phyloP scores from a whole-genome alignment of 352 stramenopile species.

The Pythium myriotylum region DNA sequence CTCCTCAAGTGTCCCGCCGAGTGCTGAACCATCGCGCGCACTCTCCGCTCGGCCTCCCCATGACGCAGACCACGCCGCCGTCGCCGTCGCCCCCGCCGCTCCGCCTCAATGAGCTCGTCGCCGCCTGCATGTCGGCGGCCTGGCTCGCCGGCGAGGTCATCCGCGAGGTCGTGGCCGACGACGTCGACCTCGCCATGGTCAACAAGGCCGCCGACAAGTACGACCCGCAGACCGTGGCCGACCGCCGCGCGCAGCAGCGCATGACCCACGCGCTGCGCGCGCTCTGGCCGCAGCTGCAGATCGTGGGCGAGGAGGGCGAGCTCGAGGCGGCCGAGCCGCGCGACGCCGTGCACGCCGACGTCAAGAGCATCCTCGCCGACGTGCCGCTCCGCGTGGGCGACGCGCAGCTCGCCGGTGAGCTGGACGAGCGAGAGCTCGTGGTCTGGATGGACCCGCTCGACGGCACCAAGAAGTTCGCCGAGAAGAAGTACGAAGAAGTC shows the following conservation, averaged over 20 bases:
- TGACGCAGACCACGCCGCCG: constrained; percentile 10
- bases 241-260: constrained; percentile 74
- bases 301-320: constrained; percentile 75
- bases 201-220: constrained; percentile 79
- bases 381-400: constrained; percentile 19
- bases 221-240: constrained; percentile 78
- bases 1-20: neutral
- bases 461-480: constrained; percentile 79
- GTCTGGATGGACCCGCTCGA: constrained; percentile 82
- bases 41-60: neutral
- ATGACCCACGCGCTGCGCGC: constrained; percentile 63
- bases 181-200: constrained; percentile 60
- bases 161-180: constrained; percentile 59
- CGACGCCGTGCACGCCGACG: constrained; percentile 54
- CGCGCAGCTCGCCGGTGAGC: constrained; percentile 22
- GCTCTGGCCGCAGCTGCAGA: constrained; percentile 53
- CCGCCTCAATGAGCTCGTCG: constrained; percentile 41
- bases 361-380: constrained; percentile 30
- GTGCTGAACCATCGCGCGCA: neutral
- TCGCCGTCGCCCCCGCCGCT: constrained; percentile 6
- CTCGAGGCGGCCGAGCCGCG: constrained; percentile 45
- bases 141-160: constrained; percentile 64
- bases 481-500: constrained; percentile 71
- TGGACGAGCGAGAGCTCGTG: constrained; percentile 55
- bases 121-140: constrained; percentile 60